Base-by-base conservation (phyloP, 179 eudicot species). In the Amaranthus tricolor region DNA sequence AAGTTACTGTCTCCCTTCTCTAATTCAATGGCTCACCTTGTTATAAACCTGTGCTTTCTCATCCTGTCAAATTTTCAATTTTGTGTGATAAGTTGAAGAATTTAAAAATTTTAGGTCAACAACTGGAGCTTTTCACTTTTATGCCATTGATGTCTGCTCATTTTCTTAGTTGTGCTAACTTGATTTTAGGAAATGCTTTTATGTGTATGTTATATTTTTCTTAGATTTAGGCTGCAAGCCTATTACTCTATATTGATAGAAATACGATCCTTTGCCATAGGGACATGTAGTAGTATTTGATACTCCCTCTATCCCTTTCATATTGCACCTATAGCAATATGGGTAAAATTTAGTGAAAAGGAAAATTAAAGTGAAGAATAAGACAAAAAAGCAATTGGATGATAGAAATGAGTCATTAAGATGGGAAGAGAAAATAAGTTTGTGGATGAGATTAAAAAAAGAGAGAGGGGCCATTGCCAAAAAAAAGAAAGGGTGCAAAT, bases 1-100 rank as follows among this genome's bases (percentile, higher is more conserved):
- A 87, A 92, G 96, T 76, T 82, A 70, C 63, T 53, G 45, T 44
- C 49, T 59, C 16, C 56, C 61, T 56, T 68, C 66, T 49, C 49
- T 57, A 62, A 51, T 52, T 72, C 31, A 31, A 71, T 64, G 21
- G 13, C 45, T 1, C 13, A 55, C 59, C 44, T 57, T 13, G 19
- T 16, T n/a, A 6, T 54, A 14, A 5, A 59, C 64, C 53, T 45
- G 40, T 19, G 43, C 19, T 19, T 12, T 65, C 20, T 44, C 6
- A 16, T 16, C 59, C 40, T 61, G 40, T 13, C 2, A 47, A 40
- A 49, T 52, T 43, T 20, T 31, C 45, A 45, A 45, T 31, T 31
- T 31, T 66, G 21, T 55, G 54, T 50, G 61, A 40, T 7, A 17
- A 17, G 24, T 52, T 52, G 13, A 47, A 31, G 43, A 24, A n/a